Conservation (phyloP, 345 rosid genomes). For the Odontarrhena argentea region DNA sequence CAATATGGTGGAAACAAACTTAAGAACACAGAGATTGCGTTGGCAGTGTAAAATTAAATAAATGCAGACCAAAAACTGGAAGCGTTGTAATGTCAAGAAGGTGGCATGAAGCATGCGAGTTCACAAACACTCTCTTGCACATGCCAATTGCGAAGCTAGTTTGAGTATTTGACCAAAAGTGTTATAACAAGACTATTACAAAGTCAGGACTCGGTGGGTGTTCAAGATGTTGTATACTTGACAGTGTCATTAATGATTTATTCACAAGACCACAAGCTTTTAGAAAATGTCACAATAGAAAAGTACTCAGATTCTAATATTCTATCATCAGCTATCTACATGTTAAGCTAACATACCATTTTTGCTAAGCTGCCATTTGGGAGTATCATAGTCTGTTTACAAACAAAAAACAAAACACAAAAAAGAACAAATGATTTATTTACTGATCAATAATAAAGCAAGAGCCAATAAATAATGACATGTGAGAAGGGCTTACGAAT, state of each 20-base stretch:
- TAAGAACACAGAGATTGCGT: too few relatives aligned
- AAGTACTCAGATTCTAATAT: constrained; percentile 8
- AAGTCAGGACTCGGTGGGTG: constrained; percentile 1
- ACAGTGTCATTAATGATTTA: not conserved
- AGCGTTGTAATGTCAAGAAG: not conserved
- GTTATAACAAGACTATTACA: not conserved
- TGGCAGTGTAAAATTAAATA: not conserved
- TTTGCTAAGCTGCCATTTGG: constrained; percentile 85
- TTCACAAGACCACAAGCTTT: constrained; percentile 9
- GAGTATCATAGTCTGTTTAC: constrained; percentile 85
- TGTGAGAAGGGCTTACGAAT: constrained; percentile 62
- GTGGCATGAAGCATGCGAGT: not conserved
- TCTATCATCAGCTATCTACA: constrained; percentile 8
- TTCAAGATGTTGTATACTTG: constrained; percentile 8
- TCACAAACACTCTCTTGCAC: constrained; percentile 3
- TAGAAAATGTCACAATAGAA: not conserved
- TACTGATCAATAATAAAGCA: constrained; percentile 16
- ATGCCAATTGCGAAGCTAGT: not conserved
- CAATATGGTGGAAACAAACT: constrained; percentile 7
- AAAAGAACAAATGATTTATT: not conserved
- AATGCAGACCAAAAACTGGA: constrained; percentile 17
- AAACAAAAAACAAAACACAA: constrained; percentile 15
- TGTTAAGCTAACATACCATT: constrained; percentile 61
- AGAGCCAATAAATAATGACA: constrained; percentile 19
- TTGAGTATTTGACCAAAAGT: constrained; percentile 1